These are phyloP conservation scores for Nematodospora valgi DNA, from an alignment of 805 yeast genomes.

Conservation along the genomic window DNA sequence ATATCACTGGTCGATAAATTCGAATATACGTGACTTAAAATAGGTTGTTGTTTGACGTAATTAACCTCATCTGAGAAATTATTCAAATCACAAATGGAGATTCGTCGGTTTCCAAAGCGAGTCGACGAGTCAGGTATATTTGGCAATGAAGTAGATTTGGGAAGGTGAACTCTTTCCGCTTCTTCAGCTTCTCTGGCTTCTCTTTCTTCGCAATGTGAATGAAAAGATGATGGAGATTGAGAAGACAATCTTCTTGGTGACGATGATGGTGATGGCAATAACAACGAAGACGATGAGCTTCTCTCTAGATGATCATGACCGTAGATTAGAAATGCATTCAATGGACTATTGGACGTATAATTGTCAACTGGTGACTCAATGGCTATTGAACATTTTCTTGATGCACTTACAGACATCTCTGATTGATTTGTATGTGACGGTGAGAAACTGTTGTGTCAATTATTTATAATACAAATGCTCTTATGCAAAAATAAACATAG, in stretches of 20 bases:
- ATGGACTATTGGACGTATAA: slow-evolving; percentile 14
- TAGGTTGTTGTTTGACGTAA: background rate
- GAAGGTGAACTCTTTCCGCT: background rate
- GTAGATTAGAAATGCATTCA: slow-evolving; percentile 19
- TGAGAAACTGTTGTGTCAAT: too few species aligned
- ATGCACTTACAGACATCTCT: background rate
- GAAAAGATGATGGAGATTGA: background rate
- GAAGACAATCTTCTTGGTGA: background rate
- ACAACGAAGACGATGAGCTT: background rate
- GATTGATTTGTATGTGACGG: too few species aligned
- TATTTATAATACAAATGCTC: too few species aligned
- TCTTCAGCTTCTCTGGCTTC: background rate
- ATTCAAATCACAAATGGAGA: slow-evolving; percentile 16
- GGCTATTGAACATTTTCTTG: slow-evolving; percentile 15
- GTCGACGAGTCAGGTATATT: slow-evolving; percentile 1
- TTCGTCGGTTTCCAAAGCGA: slow-evolving; percentile 8
- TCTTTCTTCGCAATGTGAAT: background rate
- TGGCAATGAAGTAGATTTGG: slow-evolving; percentile 10
- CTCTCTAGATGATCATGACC: slow-evolving; percentile 1
- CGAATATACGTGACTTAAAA: background rate
- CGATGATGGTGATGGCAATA: slow-evolving; percentile 1
- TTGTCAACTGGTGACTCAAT: slow-evolving; percentile 11
- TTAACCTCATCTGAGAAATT: slow-evolving; percentile 10
- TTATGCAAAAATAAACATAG: too few species aligned
- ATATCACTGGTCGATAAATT: slow-evolving; percentile 1